phyloP scores from a whole-genome alignment of 495 filamentous ascomycete species.

The Darksidea phi region DNA sequence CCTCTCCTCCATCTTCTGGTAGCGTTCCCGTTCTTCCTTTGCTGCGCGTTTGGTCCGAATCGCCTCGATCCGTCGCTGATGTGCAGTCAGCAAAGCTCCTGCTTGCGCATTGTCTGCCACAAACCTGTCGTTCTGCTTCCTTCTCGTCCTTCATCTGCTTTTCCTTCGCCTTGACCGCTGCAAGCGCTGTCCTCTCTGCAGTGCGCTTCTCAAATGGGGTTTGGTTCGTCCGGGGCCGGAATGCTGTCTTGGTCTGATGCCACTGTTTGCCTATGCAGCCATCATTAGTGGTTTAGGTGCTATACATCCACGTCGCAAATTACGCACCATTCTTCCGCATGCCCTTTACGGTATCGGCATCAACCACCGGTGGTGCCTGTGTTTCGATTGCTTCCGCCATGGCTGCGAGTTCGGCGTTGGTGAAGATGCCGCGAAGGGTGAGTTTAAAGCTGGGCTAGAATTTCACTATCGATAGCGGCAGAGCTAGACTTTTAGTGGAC shows the following conservation, averaged over 20 bases:
- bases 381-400: constrained; percentile 19
- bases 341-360: constrained; percentile 14
- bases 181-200: constrained; percentile 60
- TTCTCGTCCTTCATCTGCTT: constrained; percentile 96
- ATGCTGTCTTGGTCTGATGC: constrained; percentile 79
- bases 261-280: constrained; percentile 84
- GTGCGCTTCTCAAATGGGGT: constrained; percentile 75
- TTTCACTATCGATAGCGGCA: not conserved
- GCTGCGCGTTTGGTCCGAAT: constrained; percentile 79
- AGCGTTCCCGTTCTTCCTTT: constrained; percentile 91
- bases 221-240: constrained; percentile 74
- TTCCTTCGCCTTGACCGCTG: constrained; percentile 81
- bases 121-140: constrained; percentile 79
- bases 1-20: constrained; percentile 91
- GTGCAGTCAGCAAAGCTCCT: not conserved
- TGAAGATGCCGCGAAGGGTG: not conserved
- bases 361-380: not conserved
- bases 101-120: constrained; percentile 2
- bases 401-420: constrained; percentile 1
- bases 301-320: not conserved
- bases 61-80: constrained; percentile 66
- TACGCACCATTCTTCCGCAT: constrained; percentile 65
- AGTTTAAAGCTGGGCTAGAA: constrained; percentile 3
- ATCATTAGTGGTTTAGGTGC: not conserved
- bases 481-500: not conserved